These are phyloP conservation scores for Sicyos edulis DNA, from an alignment of 306 rosid genomes.

Conservation along the genomic window DNA sequence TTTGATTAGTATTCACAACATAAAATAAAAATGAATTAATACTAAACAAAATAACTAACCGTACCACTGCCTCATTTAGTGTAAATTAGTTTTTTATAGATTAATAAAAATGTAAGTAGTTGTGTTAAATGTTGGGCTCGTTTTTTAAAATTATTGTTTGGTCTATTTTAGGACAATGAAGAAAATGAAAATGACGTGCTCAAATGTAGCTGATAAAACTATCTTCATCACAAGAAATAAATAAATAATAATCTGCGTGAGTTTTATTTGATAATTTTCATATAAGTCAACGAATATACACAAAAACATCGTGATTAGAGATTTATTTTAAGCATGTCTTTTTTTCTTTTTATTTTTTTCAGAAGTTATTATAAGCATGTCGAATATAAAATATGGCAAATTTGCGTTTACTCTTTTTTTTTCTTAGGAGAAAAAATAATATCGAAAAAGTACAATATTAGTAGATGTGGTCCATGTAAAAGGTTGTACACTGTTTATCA, in stretches of 20 bases:
- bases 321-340: background rate
- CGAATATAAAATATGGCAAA: background rate
- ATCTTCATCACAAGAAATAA: too few species aligned
- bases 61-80: too few species aligned
- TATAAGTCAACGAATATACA: slow-evolving; percentile 1
- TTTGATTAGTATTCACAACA: too few species aligned
- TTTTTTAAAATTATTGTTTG: background rate
- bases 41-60: too few species aligned
- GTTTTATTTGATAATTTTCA: background rate
- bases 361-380: background rate
- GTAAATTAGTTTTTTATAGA: too few species aligned
- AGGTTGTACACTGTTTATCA: background rate
- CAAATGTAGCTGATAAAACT: background rate
- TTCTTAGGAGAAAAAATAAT: background rate
- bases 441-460: background rate
- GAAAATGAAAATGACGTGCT: background rate
- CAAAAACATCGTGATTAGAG: background rate
- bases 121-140: background rate
- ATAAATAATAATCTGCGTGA: too few species aligned
- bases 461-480: background rate
- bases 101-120: too few species aligned
- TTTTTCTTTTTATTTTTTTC: too few species aligned
- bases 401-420: slow-evolving; percentile 7
- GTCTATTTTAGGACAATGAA: too few species aligned
- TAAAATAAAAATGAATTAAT: too few species aligned